Evolutionary conservation across 768 basidiomycete genomes (phyloP).

Genomic region (Suillus alpinus): DNA sequence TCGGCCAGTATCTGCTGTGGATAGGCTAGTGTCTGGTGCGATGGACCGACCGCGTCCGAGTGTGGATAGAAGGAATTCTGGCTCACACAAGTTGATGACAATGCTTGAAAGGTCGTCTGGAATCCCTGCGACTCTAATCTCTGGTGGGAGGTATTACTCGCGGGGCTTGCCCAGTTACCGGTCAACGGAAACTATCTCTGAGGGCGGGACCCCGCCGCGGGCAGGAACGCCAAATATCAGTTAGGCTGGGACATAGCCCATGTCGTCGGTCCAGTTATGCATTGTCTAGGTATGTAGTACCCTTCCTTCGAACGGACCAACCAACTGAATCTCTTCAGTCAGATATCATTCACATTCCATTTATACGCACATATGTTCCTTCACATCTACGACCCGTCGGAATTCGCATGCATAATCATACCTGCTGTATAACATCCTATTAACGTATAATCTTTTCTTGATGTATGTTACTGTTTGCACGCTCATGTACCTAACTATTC

Average conservation of each 20-base stretch:
- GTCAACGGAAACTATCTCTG: conserved; percentile 10
- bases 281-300: background rate
- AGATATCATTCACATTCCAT: background rate
- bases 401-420: background rate
- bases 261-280: background rate
- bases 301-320: background rate
- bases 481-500: background rate
- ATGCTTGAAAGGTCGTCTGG: conserved; percentile 1
- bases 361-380: background rate
- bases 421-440: background rate
- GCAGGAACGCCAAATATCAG: conserved; percentile 8
- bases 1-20: conserved; percentile 25
- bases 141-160: conserved; percentile 7
- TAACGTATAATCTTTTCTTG: background rate
- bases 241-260: background rate
- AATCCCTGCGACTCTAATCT: conserved; percentile 4
- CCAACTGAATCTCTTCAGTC: background rate
- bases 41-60: conserved; percentile 15
- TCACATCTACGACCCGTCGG: background rate
- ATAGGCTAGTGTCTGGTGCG: conserved; percentile 15
- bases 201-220: background rate
- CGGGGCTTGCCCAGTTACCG: conserved; percentile 7
- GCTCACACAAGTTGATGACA: conserved; percentile 21
- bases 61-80: conserved; percentile 27
- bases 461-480: background rate